Percentiles rank a stretch among this genome's conserved stretches.
These are phyloP conservation scores for Serendipita sp. DNA, from an alignment of 768 basidiomycete species.

Conservation along the genomic window DNA sequence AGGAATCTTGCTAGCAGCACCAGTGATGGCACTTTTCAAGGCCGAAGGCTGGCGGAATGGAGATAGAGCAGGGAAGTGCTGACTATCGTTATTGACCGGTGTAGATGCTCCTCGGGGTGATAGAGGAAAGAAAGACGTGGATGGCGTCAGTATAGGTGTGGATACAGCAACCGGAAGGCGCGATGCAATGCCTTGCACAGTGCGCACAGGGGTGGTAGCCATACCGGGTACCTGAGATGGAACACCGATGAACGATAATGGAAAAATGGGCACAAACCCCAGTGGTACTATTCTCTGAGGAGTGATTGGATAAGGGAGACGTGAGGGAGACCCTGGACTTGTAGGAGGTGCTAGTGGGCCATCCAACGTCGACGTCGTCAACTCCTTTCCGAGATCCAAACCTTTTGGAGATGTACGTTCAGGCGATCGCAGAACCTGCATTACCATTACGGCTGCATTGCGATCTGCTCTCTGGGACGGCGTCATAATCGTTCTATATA, in stretches of 20 bases:
- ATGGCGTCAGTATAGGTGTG: neutral
- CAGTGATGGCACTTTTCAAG: neutral
- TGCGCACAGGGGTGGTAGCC: neutral
- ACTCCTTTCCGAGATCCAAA: neutral
- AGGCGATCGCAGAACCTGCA: neutral
- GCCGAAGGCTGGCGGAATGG: neutral
- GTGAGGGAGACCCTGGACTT: neutral
- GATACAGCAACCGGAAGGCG: neutral
- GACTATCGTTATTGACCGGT: neutral
- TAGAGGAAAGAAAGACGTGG: neutral
- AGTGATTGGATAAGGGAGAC: conserved; percentile 3
- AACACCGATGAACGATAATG: neutral
- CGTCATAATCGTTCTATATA: neutral
- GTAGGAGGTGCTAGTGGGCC: neutral
- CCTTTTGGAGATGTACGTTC: neutral
- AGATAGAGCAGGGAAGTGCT: neutral
- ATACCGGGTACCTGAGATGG: neutral
- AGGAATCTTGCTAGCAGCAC: neutral
- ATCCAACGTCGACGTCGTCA: too few species aligned
- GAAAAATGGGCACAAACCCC: neutral
- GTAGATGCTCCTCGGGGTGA: neutral
- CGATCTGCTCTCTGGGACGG: neutral
- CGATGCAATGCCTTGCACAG: neutral
- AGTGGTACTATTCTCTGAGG: neutral
- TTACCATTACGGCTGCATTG: neutral